phyloP scores from a whole-genome alignment of 1,139 yeast species.

The Dujonia santamariae region DNA sequence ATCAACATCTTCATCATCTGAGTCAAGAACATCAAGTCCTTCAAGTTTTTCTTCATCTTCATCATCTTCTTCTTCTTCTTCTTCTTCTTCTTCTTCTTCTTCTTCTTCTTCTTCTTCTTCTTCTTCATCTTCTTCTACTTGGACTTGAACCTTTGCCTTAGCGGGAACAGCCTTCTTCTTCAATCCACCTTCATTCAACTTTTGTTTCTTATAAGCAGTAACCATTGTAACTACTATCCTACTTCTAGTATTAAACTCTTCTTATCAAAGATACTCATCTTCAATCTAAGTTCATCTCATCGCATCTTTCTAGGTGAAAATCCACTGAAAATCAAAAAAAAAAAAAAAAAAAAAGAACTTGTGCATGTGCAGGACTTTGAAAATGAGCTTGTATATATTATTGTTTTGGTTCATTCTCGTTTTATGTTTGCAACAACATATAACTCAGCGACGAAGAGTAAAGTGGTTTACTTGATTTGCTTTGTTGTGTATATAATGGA shows the following conservation, averaged over 20 bases:
- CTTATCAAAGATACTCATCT: too few species aligned
- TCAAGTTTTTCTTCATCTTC: slow-evolving; percentile 12
- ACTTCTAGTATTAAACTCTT: too few species aligned
- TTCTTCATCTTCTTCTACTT: slow-evolving; percentile 3
- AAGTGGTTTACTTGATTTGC: too few species aligned
- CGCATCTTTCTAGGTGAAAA: too few species aligned
- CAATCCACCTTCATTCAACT: slow-evolving; percentile 3
- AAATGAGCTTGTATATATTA: too few species aligned
- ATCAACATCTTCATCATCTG: slow-evolving; percentile 9
- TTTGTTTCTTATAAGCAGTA: slow-evolving; percentile 7
- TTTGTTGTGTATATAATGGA: too few species aligned
- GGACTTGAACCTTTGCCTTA: background rate
- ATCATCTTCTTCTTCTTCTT: slow-evolving; percentile 14
- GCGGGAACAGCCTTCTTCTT: background rate
- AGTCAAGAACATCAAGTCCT: slow-evolving; percentile 4
- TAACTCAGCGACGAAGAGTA: too few species aligned
- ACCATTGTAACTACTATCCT: slow-evolving; percentile 2
- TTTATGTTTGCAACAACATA: too few species aligned
- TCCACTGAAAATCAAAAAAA: too few species aligned
- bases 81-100: slow-evolving; percentile 6
- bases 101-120: slow-evolving; percentile 1
- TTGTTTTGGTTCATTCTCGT: too few species aligned
- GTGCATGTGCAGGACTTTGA: too few species aligned
- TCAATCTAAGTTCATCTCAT: slow-evolving; percentile 1
- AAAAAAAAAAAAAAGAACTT: too few species aligned